Conservation (phyloP, 768 basidiomycete genomes). For the Boletus rubescentipes region DNA sequence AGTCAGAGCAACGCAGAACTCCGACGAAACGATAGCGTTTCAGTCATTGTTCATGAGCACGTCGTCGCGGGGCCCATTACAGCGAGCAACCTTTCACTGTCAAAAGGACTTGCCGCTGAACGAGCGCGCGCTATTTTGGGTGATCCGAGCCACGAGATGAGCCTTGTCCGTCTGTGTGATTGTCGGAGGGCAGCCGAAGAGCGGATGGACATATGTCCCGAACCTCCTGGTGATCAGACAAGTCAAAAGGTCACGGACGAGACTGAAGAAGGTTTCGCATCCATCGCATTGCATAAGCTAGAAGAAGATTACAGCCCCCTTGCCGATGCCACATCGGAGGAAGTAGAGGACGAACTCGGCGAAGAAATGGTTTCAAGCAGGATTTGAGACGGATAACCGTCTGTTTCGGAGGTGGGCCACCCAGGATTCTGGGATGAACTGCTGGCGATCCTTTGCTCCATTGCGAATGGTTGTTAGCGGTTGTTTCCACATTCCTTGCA, state of each 20-base stretch:
- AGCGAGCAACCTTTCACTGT: slow-evolving; percentile 55
- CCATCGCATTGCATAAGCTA: slow-evolving; percentile 37
- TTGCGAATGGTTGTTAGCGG: slow-evolving; percentile 32
- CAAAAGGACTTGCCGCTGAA: slow-evolving; percentile 68
- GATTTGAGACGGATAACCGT: slow-evolving; percentile 7
- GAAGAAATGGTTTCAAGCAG: slow-evolving; percentile 14
- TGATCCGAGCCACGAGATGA: slow-evolving; percentile 45
- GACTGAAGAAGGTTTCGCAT: slow-evolving; percentile 51
- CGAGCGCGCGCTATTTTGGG: slow-evolving; percentile 53
- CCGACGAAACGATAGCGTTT: slow-evolving; percentile 50
- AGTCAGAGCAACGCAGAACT: slow-evolving; percentile 42
- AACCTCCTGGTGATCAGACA: slow-evolving; percentile 18
- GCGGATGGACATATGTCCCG: slow-evolving; percentile 13
- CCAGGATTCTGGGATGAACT: slow-evolving; percentile 31
- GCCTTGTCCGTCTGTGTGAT: slow-evolving; percentile 43
- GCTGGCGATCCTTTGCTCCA: slow-evolving; percentile 33
- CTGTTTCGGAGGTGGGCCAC: slow-evolving; percentile 5
- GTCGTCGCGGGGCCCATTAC: slow-evolving; percentile 61
- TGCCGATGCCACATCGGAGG: slow-evolving; percentile 15
- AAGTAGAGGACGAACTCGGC: slow-evolving; percentile 16
- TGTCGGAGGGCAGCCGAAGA: slow-evolving; percentile 32
- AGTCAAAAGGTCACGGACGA: slow-evolving; percentile 38
- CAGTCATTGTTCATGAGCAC: slow-evolving; percentile 57
- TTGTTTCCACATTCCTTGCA: slow-evolving; percentile 29
- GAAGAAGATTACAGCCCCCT: slow-evolving; percentile 22